Evolutionary conservation across 306 rosid species (phyloP), one percentile per base, ranked within the genome.

Genomic region (Vicia sativa): DNA sequence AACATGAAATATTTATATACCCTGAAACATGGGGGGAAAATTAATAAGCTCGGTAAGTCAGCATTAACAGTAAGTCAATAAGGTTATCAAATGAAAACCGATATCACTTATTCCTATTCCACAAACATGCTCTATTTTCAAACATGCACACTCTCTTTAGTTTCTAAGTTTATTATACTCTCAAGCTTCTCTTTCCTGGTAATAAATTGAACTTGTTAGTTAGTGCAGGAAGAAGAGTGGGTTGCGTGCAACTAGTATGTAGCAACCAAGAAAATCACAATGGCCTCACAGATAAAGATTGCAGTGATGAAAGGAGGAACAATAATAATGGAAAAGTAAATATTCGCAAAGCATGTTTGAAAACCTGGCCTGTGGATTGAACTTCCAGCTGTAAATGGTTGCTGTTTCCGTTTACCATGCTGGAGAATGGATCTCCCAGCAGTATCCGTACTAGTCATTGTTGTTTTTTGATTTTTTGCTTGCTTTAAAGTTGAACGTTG

Each of bases 221-320:
- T 14, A 15, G 0, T 81, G 75, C 89, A 86, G 93, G 96, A 91
- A 88, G 96, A 91, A 84, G 97, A 96, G 42, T 88, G 93, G 96
- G 93, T 86, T 28, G 96, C 86, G 26, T 88, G 93, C 13, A 75
- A 49, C 75, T 48, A 60, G 72, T 75, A 35, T 25, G 60, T 54
- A 54, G 38, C 18, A 15, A 21, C 54, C 54, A 15, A 15, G 23
- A 43, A 43, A 80, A 70, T 6, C 41, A 60, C 15, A 72, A 37
- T 61, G 72, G 65, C 74, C 19, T 65, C 7, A 48, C 38, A 61
- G 71, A 58, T 43, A 79, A 81, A 60, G 82, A 81, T 67, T 81
- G 79, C 62, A 66, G 62, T n/a, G 84, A 79, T 14, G 78, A 64
- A 50, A 81, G 75, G 62, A 78, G 63, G 53, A 76, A 19, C 16